phyloP scores from a whole-genome alignment of 1,284 basidiomycete genomes.

The Testicularia cyperi region DNA sequence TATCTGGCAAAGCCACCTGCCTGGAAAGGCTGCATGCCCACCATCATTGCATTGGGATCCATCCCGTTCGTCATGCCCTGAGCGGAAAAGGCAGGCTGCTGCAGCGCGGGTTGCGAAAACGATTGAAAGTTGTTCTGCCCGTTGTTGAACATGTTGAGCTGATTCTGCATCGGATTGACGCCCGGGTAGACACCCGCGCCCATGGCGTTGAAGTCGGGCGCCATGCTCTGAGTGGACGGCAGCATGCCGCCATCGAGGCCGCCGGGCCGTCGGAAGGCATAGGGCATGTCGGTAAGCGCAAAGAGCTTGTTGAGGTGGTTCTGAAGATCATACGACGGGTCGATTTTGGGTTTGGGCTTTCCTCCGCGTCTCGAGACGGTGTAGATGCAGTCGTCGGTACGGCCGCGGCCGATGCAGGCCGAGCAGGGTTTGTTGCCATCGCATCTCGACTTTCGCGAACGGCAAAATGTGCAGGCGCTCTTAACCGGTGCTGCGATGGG shows the following conservation, averaged over 20 bases:
- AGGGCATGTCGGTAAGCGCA: constrained; percentile 44
- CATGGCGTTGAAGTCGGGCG: too few species aligned
- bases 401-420: constrained; percentile 41
- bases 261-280: constrained; percentile 41
- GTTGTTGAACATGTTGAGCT: constrained; percentile 14
- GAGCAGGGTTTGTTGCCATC: constrained; percentile 53
- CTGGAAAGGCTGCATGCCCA: too few species aligned
- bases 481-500: constrained; percentile 48
- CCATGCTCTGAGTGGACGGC: too few species aligned
- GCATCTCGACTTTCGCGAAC: constrained; percentile 51
- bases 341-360: constrained; percentile 51
- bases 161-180: constrained; percentile 15
- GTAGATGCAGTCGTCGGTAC: constrained; percentile 49
- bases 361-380: constrained; percentile 52
- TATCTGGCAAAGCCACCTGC: constrained; percentile 18
- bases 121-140: constrained; percentile 23
- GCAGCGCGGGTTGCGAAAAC: constrained; percentile 15
- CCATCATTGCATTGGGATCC: too few species aligned
- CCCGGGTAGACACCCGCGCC: too few species aligned
- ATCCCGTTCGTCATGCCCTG: too few species aligned
- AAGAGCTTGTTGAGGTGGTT: constrained; percentile 48
- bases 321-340: constrained; percentile 36
- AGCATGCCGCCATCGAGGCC: constrained; percentile 30
- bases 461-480: constrained; percentile 45
- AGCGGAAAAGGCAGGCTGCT: constrained; percentile 4